Evolutionary conservation across 169 alveolate genomes (phyloP), one percentile per base, ranked within the genome.

Genomic region (Neospora caninum): DNA sequence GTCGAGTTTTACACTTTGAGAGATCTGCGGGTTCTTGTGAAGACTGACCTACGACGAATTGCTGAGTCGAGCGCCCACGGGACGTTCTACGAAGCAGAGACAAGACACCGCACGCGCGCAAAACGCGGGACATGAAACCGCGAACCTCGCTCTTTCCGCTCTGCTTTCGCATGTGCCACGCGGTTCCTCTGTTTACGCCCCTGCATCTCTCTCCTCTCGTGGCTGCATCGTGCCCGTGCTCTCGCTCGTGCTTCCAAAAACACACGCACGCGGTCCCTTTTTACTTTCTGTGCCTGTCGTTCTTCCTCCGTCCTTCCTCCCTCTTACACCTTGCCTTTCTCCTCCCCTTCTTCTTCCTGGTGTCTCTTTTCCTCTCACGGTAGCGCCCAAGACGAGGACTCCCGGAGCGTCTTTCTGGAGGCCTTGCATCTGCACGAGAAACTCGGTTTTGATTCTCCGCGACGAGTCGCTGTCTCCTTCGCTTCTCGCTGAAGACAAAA

Each of bases 1-100:
- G n/a, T n/a, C n/a, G n/a, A n/a, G n/a, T n/a, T n/a, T n/a, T 13
- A 49, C 58, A 49, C 22, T 4, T 7, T 7, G 13, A 13, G 13
- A 49, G 22, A 13, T 4, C 58, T 7, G 13, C 13, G 58, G 4
- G 4, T 49, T 69, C 10, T n/a, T 31, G 4, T 29, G 0, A 4
- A 29, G 7, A 34, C 92, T 64, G 73, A 94, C 97, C 99, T 98
- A 94, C 99, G 97, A 93, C 99, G 97, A 92, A 99, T 98, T 49
- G 99, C 99, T 78, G 99, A 97, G 91, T 99, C 99, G 91, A 99
- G 97, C 67, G 98, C 99, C 99, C 99, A 99, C 31, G 99, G 99
- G 29, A 98, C 94, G 93, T 98, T 98, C 96, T 95, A 95, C n/a
- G 69, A 78, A 6, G 49, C 31, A 53, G 70, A 89, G 29, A 34